Percentiles rank a stretch among this genome's conserved stretches.
These are phyloP conservation scores for Wallacemonas sp. DNA, from an alignment of 208 protist genomes.

Conservation along the genomic window DNA sequence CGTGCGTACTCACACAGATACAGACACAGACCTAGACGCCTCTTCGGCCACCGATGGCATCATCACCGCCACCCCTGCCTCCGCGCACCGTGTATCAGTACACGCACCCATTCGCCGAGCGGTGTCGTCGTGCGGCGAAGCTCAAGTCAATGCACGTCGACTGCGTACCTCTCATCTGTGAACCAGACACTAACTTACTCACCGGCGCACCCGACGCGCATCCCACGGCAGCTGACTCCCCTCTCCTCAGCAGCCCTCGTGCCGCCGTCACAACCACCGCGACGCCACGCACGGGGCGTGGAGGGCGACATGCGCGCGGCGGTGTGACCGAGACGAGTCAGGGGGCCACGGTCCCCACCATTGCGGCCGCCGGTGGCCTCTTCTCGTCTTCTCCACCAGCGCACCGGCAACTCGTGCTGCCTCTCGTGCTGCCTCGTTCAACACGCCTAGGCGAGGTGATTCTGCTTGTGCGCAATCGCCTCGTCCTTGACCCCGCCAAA, in stretches of 20 bases:
- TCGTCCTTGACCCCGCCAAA: slow-evolving; percentile 70
- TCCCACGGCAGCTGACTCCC: too few relatives aligned
- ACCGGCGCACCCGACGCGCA: too few relatives aligned
- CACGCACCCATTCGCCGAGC: neutral
- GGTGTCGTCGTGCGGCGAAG: neutral
- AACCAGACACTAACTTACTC: neutral
- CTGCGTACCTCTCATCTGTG: neutral
- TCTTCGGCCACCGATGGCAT: too few relatives aligned
- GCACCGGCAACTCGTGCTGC: neutral
- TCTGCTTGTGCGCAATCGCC: slow-evolving; percentile 69
- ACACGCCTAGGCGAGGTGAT: slow-evolving; percentile 77
- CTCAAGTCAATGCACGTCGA: neutral
- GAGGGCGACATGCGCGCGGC: too few relatives aligned
- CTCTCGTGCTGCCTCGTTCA: slow-evolving; percentile 14
- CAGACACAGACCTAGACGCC: too few relatives aligned
- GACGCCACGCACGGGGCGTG: neutral
- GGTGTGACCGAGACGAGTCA: neutral
- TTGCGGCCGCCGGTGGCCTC: neutral
- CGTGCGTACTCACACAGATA: too few relatives aligned
- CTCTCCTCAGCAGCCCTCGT: too few relatives aligned
- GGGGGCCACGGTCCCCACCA: neutral
- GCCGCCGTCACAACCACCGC: neutral
- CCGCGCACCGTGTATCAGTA: neutral
- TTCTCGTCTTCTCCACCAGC: too few relatives aligned
- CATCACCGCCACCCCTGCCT: neutral